phyloP scores from a whole-genome alignment of 2,329 filamentous ascomycete species.

The Remersonia thermophila region DNA sequence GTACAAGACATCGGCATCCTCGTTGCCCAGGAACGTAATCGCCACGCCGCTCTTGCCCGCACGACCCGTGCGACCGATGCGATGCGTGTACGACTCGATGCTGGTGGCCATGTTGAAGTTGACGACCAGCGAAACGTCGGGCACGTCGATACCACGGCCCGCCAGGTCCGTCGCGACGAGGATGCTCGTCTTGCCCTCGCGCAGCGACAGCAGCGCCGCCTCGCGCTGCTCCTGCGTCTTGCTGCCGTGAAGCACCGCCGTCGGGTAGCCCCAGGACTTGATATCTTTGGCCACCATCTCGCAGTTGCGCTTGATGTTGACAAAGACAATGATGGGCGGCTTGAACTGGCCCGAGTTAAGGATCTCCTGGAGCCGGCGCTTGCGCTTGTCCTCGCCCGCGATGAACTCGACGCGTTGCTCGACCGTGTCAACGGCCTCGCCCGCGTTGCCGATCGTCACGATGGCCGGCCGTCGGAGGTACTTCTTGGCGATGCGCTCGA shows the following conservation, averaged over 20 bases:
- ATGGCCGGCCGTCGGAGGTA: conserved; percentile 88
- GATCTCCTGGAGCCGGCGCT: conserved; percentile 90
- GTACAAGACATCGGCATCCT: conserved; percentile 84
- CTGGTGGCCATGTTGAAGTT: conserved; percentile 97
- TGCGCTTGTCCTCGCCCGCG: conserved; percentile 82
- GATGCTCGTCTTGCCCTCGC: conserved; percentile 68
- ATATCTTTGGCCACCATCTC: conserved; percentile 90
- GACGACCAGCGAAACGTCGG: conserved; percentile 83
- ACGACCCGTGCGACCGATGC: conserved; percentile 92
- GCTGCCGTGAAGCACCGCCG: conserved; percentile 83
- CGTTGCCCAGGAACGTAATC: conserved; percentile 86
- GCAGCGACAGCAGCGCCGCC: conserved; percentile 74
- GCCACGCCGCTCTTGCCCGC: conserved; percentile 93
- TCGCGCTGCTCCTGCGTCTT: conserved; percentile 98
- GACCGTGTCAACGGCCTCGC: conserved; percentile 93
- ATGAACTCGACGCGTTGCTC: conserved; percentile 95
- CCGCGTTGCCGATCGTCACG: conserved; percentile 85
- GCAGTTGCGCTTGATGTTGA: conserved; percentile 99
- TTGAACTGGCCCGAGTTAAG: conserved; percentile 67
- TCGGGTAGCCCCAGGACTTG: conserved; percentile 81
- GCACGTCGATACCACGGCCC: conserved; percentile 93
- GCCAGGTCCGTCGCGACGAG: conserved; percentile 93
- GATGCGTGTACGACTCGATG: conserved; percentile 93
- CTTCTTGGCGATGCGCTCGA: conserved; percentile 94
- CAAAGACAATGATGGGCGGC: conserved; percentile 94